These are phyloP conservation scores for Scenedesmus sp. DNA, from an alignment of 163 green algal genomes.

Conservation along the genomic window DNA sequence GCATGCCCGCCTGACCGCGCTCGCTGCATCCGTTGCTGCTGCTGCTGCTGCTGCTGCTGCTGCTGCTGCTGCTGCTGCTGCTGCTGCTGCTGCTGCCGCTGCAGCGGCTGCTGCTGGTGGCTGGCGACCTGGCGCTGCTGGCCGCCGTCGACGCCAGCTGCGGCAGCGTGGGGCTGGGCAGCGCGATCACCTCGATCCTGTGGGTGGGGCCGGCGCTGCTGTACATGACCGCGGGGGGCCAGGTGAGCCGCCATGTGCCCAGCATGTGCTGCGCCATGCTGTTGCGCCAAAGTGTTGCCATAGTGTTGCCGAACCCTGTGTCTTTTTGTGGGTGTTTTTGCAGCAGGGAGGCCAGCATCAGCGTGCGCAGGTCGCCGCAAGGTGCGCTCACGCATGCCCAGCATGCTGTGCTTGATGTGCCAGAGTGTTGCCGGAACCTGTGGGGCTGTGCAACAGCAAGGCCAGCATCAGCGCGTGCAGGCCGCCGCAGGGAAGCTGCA, in stretches of 20 bases:
- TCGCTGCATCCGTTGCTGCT: background rate
- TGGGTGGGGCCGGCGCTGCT: conserved; percentile 87
- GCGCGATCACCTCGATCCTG: conserved; percentile 73
- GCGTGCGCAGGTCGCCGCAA: too few relatives aligned
- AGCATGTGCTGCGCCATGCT: too few relatives aligned
- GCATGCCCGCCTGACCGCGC: background rate
- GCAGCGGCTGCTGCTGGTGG: conserved; percentile 77
- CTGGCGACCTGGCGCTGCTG: conserved; percentile 66
- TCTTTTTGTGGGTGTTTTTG: too few relatives aligned
- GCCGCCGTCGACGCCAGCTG: conserved; percentile 39
- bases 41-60: background rate
- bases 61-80: background rate
- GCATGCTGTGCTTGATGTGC: too few relatives aligned
- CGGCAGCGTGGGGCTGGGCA: conserved; percentile 20
- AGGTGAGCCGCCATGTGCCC: conserved; percentile 55
- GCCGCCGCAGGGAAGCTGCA: too few relatives aligned
- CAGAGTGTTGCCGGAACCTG: too few relatives aligned
- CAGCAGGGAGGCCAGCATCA: too few relatives aligned
- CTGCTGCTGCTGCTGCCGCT: background rate
- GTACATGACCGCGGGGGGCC: conserved; percentile 68
- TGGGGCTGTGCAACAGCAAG: too few relatives aligned
- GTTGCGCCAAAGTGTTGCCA: too few relatives aligned
- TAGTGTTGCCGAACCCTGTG: too few relatives aligned
- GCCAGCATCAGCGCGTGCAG: too few relatives aligned
- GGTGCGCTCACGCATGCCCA: too few relatives aligned